Evolutionary conservation across 768 basidiomycete genomes (phyloP), one percentile per base, ranked within the genome.

Genomic region (Amanita molliuscula): DNA sequence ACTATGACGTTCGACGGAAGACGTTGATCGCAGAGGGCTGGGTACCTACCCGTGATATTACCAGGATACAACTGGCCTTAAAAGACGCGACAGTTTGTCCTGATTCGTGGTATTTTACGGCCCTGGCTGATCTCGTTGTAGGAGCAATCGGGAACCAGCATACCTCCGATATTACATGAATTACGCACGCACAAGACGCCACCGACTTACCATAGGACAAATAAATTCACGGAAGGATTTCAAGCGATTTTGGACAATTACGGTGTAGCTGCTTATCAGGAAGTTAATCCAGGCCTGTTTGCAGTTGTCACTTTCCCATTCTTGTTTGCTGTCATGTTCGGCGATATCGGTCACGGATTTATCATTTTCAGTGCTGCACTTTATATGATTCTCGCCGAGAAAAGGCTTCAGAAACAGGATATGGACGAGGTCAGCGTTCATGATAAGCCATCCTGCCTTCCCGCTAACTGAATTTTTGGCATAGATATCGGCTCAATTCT

Each of bases 271-370:
- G 82, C 79, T 1, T 98, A 99, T 63, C 89, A 97, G 63, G 96
- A 99, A 66, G 82, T 93, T 63, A 98, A 98, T 63, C 95, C 96
- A 16, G 96, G 94, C 48, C 68, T 98, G 25, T 95, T 95, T 65
- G 91, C 90, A 0, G 72, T 89, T 56, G 71, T 87, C 57, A 96
- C 93, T 1, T 96, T 96, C 81, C 96, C 96, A 0, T 98, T 99
- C 81, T 68, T 99, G 56, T 99, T 98, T 59, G 95, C 92, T 4
- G 90, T 99, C 69, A 99, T 99, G 96, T 99, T 99, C 62, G 96
- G 96, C 59, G 96, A 99, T 67, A 88, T 98, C 61, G 96, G 96
- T 3, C 96, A 99, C 67, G 96, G 92, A 26, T 71, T 79, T 53
- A 81, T 98, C 60, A 86, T 89, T 58, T 75, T 87, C 55, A 60